phyloP scores from a whole-genome alignment of 192 early-diverging fungal species.

The Backusella luteola region DNA sequence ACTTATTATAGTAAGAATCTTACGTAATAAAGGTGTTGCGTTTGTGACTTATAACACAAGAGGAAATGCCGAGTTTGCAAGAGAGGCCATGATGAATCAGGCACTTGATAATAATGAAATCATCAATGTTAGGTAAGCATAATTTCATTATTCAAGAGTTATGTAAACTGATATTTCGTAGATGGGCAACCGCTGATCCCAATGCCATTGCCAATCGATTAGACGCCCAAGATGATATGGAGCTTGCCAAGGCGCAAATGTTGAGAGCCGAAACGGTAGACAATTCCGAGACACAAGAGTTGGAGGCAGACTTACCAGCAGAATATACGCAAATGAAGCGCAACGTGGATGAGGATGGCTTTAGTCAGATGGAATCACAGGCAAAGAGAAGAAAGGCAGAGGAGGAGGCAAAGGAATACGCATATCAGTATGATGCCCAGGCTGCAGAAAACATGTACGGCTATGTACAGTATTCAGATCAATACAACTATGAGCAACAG shows the following conservation, averaged over 20 bases:
- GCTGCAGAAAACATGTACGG: slow-evolving; percentile 8
- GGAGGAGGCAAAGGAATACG: slow-evolving; percentile 7
- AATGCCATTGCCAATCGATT: slow-evolving; percentile 21
- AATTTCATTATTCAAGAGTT: no score
- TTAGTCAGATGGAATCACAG: slow-evolving; percentile 25
- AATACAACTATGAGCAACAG: not conserved
- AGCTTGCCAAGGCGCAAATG: not conserved
- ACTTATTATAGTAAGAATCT: slow-evolving; percentile 56
- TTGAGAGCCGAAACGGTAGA: slow-evolving; percentile 2
- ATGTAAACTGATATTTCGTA: slow-evolving; percentile 25
- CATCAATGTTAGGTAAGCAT: slow-evolving; percentile 30
- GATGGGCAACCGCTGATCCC: slow-evolving; percentile 71
- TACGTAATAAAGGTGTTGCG: slow-evolving; percentile 71
- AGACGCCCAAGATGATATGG: slow-evolving; percentile 12
- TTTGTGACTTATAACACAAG: slow-evolving; percentile 77
- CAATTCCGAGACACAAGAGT: slow-evolving; percentile 4
- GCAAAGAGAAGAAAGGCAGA: slow-evolving; percentile 23
- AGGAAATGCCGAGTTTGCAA: slow-evolving; percentile 82
- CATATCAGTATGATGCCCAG: not conserved
- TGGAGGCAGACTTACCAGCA: slow-evolving; percentile 7
- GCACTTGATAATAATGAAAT: slow-evolving; percentile 77
- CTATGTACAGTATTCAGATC: slow-evolving; percentile 4
- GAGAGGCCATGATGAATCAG: slow-evolving; percentile 85
- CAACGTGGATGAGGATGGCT: slow-evolving; percentile 27
- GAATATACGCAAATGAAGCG: slow-evolving; percentile 19